Evolutionary conservation across 805 yeast genomes (phyloP).

Genomic region (Spathaspora passalidarum): DNA sequence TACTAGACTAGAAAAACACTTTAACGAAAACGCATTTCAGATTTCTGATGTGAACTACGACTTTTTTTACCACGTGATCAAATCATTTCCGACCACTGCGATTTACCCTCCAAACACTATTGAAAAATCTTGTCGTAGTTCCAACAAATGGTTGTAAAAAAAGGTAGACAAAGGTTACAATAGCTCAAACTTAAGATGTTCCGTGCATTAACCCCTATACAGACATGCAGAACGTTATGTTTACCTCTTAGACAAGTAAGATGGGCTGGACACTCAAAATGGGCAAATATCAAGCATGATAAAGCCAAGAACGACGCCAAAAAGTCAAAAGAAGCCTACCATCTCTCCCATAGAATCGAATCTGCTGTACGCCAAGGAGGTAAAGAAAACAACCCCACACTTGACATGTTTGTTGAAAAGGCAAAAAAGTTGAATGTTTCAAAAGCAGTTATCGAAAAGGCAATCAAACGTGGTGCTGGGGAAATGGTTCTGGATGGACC

Average conservation of each 20-base stretch:
- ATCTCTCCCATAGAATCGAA: slow-evolving; percentile 69
- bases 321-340: slow-evolving; percentile 65
- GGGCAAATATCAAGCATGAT: slow-evolving; percentile 94
- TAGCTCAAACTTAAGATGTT: neutral
- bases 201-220: neutral
- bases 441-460: slow-evolving; percentile 82
- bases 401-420: slow-evolving; percentile 70
- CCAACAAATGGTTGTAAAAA: no score
- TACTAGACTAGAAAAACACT: no score
- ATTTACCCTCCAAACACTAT: no score
- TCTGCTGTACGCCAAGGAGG: slow-evolving; percentile 74
- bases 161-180: no score
- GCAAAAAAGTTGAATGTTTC: slow-evolving; percentile 77
- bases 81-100: neutral
- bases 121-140: no score
- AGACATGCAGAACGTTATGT: neutral
- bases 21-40: no score
- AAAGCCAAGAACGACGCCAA: slow-evolving; percentile 90
- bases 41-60: no score
- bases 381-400: slow-evolving; percentile 59
- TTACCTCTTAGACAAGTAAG: neutral
- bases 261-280: slow-evolving; percentile 85
- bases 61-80: no score
- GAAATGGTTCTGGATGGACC: slow-evolving; percentile 47
- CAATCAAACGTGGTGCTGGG: slow-evolving; percentile 82